Base-by-base conservation (phyloP, 2,329 filamentous ascomycete genomes). In the Calonectria pseudoreteaudii region DNA sequence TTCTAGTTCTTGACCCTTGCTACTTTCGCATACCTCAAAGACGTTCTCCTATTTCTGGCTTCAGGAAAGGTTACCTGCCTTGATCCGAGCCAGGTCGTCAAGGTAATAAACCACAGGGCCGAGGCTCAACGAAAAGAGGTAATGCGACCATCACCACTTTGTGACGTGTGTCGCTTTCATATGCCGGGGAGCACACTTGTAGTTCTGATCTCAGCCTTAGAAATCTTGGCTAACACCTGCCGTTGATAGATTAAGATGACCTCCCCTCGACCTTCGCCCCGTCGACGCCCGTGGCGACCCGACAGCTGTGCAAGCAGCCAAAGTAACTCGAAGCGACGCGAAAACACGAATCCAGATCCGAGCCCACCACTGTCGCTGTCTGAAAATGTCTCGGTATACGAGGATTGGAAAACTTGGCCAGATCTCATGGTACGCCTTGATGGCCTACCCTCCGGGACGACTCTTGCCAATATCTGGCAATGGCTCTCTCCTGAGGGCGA, bases 401-500 rank as follows among this genome's bases (percentile, higher is more conserved):
- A 53, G 2, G 52, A 76, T n/a, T 87, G 86, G 86, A 75, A 77
- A 36, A 77, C 75, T 11, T 86, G 84, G 83, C 79, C 82, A 0
- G 81, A 82, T 18, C 68, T 86, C 8, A 80, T 70, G 5, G 69
- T 87, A 20, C 73, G 75, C 3, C 49, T 88, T 2, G 78, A 79
- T 8, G 73, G 75, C 6, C 73, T 90, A 6, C 85, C 86, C 0
- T 14, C 41, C 0, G 77, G 82, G 10, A 81, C 85, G 0, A 87
- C 84, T 0, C 84, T 86, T 0, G 82, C 80, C 31, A 83, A 88
- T 20, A 80, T 94, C 2, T 91, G 88, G 81, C 79, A 85, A 3
- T 87, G 87, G 23, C 90, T 95, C 74, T 81, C 84, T 1, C 73
- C 78, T 0, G 85, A 91, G 72, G 92, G 92, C 0, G 84, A 84